Evolutionary conservation across 805 yeast species (phyloP), one percentile per base, ranked within the genome.

Genomic region (Candida adriatica): DNA sequence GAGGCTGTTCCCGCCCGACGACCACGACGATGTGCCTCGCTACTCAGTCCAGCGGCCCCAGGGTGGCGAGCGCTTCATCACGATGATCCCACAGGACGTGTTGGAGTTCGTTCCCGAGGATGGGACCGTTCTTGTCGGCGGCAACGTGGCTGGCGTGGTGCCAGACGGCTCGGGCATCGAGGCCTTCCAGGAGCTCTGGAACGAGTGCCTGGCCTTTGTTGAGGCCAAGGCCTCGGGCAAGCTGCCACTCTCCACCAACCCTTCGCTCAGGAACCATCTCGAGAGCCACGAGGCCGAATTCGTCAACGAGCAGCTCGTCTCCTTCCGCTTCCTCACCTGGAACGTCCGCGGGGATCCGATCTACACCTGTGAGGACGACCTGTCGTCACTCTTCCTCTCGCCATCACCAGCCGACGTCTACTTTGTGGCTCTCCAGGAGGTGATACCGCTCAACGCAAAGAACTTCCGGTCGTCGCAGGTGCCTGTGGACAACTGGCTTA

Each of bases 371-470:
- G 38, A 46, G 6, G 33, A 34, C 3, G 43, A 46, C 27, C 18
- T 53, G 6, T 28, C 53, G 1, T 29, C 29, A 9, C 18, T 50
- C 13, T 39, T 39, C 18, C 14, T 13, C 5, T 27, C 7, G 3
- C 13, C 25, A 8, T 7, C 10, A 15, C 19, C 8, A 15, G 37
- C 52, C 9, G 69, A 64, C 38, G 26, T 72, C 1, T 61, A 64
- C 33, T 54, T 68, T 6, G 39, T 72, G 5, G 64, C 65, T 6
- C 53, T 72, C 26, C 79, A 72, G 43, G 79, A 72, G 41, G 62
- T 73, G 0, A 59, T 72, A 4, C 66, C 74, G 3, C 49, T 71
- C 29, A 61, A 58, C n/a, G 62, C 72, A 3, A 43, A 42, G 29
- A 48, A 49, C 10, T 45, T 65, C 26, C 49, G 62, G n/a, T 55